Percentiles rank a stretch among this genome's conserved stretches.
These are phyloP conservation scores for Chenopodium quinoa DNA, from an alignment of 148 eudicot species.

Conservation along the genomic window DNA sequence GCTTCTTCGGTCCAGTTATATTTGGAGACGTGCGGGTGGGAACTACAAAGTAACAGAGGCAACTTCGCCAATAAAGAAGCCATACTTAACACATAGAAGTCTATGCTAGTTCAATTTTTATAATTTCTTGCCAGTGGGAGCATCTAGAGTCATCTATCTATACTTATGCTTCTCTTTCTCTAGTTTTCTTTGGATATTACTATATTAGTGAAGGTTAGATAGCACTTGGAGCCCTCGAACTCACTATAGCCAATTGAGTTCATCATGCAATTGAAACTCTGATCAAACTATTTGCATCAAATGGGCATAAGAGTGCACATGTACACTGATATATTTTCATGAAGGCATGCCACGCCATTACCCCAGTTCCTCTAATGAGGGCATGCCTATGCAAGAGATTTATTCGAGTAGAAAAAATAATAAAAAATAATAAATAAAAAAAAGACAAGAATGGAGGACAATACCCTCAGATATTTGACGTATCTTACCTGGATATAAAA, in stretches of 20 bases:
- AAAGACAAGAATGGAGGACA: neutral
- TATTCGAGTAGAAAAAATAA: neutral
- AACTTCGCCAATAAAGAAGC: neutral
- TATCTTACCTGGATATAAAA: conserved; percentile 84
- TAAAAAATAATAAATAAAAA: neutral
- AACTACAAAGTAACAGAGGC: neutral
- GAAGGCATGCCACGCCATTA: neutral
- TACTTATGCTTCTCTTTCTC: neutral
- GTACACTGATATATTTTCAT: neutral
- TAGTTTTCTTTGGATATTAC: neutral
- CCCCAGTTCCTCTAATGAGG: neutral
- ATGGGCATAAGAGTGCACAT: neutral
- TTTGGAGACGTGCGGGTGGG: neutral
- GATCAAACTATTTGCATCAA: neutral
- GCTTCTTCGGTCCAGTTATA: neutral
- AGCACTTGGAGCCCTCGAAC: neutral
- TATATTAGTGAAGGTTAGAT: neutral
- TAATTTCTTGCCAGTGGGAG: neutral
- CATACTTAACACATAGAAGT: neutral
- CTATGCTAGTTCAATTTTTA: neutral
- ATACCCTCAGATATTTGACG: neutral
- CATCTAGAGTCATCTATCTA: neutral
- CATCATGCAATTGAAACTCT: neutral
- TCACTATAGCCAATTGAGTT: neutral
- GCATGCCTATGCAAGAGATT: neutral